phyloP scores from a whole-genome alignment of 2,329 filamentous ascomycete species.

The Colletotrichum plurivorum region DNA sequence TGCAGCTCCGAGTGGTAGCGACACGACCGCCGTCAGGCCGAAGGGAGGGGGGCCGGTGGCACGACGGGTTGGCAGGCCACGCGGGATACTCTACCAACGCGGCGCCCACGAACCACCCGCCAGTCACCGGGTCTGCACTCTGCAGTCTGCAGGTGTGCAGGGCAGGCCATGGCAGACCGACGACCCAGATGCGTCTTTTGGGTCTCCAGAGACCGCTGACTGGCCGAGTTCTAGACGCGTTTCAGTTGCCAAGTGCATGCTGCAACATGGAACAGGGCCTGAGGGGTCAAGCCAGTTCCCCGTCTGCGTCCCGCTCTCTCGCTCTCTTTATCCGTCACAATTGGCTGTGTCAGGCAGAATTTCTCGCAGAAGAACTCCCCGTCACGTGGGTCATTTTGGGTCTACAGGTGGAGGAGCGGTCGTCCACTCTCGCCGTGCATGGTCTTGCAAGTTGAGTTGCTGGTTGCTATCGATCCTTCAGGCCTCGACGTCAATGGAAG shows the following conservation, averaged over 20 bases:
- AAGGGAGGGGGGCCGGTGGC: background rate
- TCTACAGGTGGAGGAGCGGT: background rate
- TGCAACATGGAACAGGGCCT: slow-evolving; percentile 38
- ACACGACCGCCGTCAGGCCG: background rate
- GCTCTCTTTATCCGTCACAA: slow-evolving; percentile 25
- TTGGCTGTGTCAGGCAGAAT: slow-evolving; percentile 8
- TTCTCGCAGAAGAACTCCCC: slow-evolving; percentile 1
- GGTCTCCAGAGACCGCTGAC: slow-evolving; percentile 3
- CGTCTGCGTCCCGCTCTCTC: slow-evolving; percentile 7
- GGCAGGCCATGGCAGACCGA: background rate
- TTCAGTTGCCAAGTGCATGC: slow-evolving; percentile 35
- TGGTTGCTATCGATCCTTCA: background rate
- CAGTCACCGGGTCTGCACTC: background rate
- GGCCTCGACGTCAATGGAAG: background rate
- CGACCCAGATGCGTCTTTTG: slow-evolving; percentile 14
- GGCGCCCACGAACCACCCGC: slow-evolving; percentile 6
- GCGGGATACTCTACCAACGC: background rate
- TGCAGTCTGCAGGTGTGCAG: background rate
- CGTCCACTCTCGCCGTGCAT: background rate
- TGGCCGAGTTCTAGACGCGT: slow-evolving; percentile 35
- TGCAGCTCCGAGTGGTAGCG: background rate
- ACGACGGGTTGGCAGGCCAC: slow-evolving; percentile 21
- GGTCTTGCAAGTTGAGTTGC: background rate
- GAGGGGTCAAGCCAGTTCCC: background rate
- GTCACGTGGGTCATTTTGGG: slow-evolving; percentile 4